phyloP scores from a whole-genome alignment of 2,329 filamentous ascomycete genomes.

The Graphiopsis chlorocephala region DNA sequence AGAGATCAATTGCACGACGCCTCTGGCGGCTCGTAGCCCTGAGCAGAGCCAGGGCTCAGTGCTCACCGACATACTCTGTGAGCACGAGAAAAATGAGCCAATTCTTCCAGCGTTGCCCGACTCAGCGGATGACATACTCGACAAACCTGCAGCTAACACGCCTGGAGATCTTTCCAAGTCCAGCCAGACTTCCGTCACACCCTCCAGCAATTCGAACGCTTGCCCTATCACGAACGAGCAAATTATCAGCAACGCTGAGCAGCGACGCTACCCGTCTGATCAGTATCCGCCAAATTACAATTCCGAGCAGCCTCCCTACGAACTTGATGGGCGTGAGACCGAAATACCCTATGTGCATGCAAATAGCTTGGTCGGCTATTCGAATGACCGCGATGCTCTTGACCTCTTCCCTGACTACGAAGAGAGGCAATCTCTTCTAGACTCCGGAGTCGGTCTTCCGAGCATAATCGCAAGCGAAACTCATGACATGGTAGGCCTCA shows the following conservation, averaged over 20 bases:
- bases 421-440: constrained; percentile 13
- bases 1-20: too few relatives aligned
- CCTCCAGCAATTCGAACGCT: not conserved
- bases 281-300: not conserved
- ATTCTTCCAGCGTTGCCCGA: too few relatives aligned
- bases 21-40: not conserved
- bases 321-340: constrained; percentile 25
- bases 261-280: not conserved
- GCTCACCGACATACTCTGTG: too few relatives aligned
- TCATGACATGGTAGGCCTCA: constrained; percentile 15
- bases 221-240: not conserved
- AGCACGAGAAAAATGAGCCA: not conserved
- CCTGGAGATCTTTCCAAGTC: not conserved
- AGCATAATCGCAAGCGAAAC: constrained; percentile 16
- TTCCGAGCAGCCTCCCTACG: constrained; percentile 4
- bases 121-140: not conserved
- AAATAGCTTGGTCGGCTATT: constrained; percentile 29
- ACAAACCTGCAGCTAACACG: not conserved
- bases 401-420: constrained; percentile 10
- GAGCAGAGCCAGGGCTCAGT: not conserved
- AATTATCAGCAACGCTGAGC: not conserved
- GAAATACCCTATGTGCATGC: constrained; percentile 26
- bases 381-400: constrained; percentile 21
- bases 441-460: constrained; percentile 23
- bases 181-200: not conserved